phyloP scores from a whole-genome alignment of 805 yeast species.

The Lipomyces kockii region DNA sequence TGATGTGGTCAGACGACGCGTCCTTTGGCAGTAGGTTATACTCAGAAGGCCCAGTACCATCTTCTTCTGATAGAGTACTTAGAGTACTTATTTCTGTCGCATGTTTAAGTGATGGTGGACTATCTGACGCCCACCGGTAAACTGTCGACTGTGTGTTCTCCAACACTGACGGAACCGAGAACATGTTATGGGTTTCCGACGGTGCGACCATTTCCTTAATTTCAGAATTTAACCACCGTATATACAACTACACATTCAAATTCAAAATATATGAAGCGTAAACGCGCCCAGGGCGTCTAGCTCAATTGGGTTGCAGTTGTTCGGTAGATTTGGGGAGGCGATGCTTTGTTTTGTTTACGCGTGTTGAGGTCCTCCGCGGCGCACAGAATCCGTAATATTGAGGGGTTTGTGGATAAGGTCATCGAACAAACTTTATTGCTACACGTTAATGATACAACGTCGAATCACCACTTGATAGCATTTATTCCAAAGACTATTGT shows the following conservation, averaged over 20 bases:
- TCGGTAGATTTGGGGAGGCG: background rate
- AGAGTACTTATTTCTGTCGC: conserved; percentile 19
- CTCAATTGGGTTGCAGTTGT: background rate
- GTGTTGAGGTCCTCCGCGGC: background rate
- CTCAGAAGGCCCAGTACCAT: background rate
- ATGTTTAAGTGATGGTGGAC: conserved; percentile 15
- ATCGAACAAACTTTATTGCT: background rate
- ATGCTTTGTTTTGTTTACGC: background rate
- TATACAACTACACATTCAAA: background rate
- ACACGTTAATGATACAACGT: background rate
- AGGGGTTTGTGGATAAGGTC: background rate
- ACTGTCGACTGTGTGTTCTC: conserved; percentile 27
- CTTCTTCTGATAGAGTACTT: conserved; percentile 16
- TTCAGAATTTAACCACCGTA: background rate
- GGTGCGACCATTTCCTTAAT: background rate
- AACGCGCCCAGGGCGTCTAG: background rate
- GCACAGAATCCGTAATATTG: background rate
- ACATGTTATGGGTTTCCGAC: background rate
- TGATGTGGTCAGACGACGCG: background rate
- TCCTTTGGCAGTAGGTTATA: background rate
- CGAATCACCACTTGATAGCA: background rate
- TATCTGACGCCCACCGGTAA: conserved; percentile 33
- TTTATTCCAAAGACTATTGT: background rate
- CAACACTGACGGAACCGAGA: conserved; percentile 18
- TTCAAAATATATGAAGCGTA: background rate